Conservation (phyloP, 306 rosid species). For the Oemleria cerasiformis region DNA sequence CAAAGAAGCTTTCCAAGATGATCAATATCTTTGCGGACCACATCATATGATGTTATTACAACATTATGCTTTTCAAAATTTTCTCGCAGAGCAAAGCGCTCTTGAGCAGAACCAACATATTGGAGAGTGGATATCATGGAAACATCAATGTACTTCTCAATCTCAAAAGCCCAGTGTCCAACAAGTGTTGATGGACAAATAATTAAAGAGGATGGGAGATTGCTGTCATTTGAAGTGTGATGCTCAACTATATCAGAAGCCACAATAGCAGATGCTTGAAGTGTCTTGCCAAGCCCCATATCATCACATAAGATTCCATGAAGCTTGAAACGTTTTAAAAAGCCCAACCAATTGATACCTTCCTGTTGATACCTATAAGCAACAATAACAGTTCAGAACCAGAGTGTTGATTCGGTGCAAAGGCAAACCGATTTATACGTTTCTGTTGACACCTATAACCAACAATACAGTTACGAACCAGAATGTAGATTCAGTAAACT, state of each 20-base stretch:
- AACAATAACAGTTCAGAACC: slow-evolving; percentile 23
- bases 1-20: slow-evolving; percentile 63
- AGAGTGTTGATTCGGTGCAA: slow-evolving; percentile 26
- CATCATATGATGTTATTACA: slow-evolving; percentile 89
- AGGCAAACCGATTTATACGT: slow-evolving; percentile 93
- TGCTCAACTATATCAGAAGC: slow-evolving; percentile 84
- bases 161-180: slow-evolving; percentile 98
- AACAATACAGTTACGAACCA: slow-evolving; percentile 19
- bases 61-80: slow-evolving; percentile 72
- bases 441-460: slow-evolving; percentile 82
- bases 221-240: slow-evolving; percentile 37
- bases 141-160: slow-evolving; percentile 81
- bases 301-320: slow-evolving; percentile 99
- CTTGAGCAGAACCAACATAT: slow-evolving; percentile 88
- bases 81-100: slow-evolving; percentile 61
- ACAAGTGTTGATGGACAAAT: slow-evolving; percentile 97
- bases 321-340: slow-evolving; percentile 96
- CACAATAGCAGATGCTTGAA: slow-evolving; percentile 94
- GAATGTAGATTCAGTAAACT: neutral
- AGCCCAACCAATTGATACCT: slow-evolving; percentile 97
- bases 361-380: slow-evolving; percentile 91
- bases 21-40: slow-evolving; percentile 88
- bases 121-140: slow-evolving; percentile 83
- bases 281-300: slow-evolving; percentile 99
- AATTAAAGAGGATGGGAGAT: slow-evolving; percentile 70